Evolutionary conservation across 2,329 filamentous ascomycete genomes (phyloP), one percentile per base, ranked within the genome.

Genomic region (Dactylellina cionopaga): DNA sequence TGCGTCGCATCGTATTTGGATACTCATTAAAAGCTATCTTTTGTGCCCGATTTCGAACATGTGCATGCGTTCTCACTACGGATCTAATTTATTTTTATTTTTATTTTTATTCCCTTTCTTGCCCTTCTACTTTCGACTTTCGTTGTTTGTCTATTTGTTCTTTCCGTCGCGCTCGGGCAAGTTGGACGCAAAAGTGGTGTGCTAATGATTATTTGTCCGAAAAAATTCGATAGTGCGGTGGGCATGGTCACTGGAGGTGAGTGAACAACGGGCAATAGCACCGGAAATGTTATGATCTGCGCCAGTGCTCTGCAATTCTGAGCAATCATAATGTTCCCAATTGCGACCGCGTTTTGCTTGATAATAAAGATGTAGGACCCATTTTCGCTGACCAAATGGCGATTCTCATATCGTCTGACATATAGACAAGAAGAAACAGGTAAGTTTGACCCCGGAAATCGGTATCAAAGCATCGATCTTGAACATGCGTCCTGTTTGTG

Each of bases 121-220:
- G n/a, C n/a, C n/a, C n/a, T n/a, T n/a, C n/a, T n/a, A n/a, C n/a
- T 43, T 66, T 41, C 33, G 1, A 58, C 58, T 19, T 33, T 43
- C 58, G 33, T 66, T 51, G 13, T 11, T 15, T 27, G 35, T 15
- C 27, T 49, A 55, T 43, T 59, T 19, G 17, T 51, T 6, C 15
- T 52, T 24, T 15, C 41, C 22, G 13, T 46, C 25, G 39, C 25
- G 49, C 22, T 49, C 44, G 19, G 58, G 24, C 5, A 27, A 9
- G 22, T 55, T 25, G 31, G 39, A 46, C 22, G 27, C 31, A 65
- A 68, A 49, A 43, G 58, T 46, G 66, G 66, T 64, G 65, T 49
- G 65, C 56, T 70, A 70, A 60, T 54, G 55, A 63, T 56, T 58
- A 37, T 39, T 56, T 24, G 11, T 56, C 65, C 35, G 51, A 56